Evolutionary conservation across 164 flowering plant genomes (phyloP), one percentile per base, ranked within the genome.

Genomic region (Vitis riparia): DNA sequence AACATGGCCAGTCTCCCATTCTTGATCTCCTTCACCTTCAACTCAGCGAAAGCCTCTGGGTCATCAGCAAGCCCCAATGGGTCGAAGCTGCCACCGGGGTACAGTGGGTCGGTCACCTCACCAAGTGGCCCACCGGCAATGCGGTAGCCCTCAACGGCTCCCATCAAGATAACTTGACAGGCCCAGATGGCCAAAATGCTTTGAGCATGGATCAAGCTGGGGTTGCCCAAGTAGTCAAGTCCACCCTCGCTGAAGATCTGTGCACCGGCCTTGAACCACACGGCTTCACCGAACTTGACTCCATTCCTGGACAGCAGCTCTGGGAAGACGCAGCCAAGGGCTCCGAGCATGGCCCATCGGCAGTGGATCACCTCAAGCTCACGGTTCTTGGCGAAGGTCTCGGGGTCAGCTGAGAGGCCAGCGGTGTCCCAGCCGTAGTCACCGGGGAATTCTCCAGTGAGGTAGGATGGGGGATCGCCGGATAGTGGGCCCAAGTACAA

Each of bases 371-470:
- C 86, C 71, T 82, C 85, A 2, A 83, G 76, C 74, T 83, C 86
- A 11, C 82, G 75, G 77, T 83, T 83, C 82, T 78, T 83, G 64
- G 86, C 80, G 27, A 84, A 84, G 59, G 85, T 84, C 71, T 84
- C 87, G 1, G 87, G 87, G 70, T 84, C 85, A 44, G 85, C 84
- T 0, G 85, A 82, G 7, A 82, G 81, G 2, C 87, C 85, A 9
- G 87, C 84, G 14, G 85, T 84, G 85, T 84, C 85, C 87, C 85
- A 84, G n/a, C 85, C 85, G 23, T 79, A 81, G 78, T 80, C 88
- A 37, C 88, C 88, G 0, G 88, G 88, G 83, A 82, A 84, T 53
- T 82, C 82, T 56, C 88, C 85, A 2, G 82, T 84, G 29, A 84
- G 79, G 76, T 84, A 81, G 19, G 82, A 75, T 19, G 87, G 87